Percentiles rank a stretch among this genome's conserved stretches.
Conservation (phyloP, 2,329 filamentous ascomycete genomes). For the Ilyonectria destructans region DNA sequence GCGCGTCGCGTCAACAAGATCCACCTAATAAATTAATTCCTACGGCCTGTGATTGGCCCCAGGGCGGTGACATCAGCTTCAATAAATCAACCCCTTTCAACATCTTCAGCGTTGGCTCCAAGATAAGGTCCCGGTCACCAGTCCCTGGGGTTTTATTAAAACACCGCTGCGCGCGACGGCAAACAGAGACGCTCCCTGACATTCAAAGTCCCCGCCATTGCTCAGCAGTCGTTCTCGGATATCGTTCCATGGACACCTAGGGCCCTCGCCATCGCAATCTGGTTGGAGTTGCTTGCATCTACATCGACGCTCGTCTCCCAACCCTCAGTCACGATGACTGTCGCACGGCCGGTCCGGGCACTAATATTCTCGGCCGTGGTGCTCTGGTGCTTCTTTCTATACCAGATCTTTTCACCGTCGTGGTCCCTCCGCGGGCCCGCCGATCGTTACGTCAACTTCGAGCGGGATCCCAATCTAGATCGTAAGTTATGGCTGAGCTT, state of each 20-base stretch:
- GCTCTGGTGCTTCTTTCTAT: conserved; percentile 85
- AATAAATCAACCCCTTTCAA: conserved; percentile 42
- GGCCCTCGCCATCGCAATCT: conserved; percentile 11
- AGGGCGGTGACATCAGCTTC: conserved; percentile 43
- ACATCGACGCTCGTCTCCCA: conserved; percentile 15
- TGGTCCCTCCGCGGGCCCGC: conserved; percentile 61
- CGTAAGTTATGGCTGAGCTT: conserved; percentile 69
- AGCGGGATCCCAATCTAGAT: conserved; percentile 89
- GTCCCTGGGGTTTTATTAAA: conserved; percentile 6
- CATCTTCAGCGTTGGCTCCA: conserved; percentile 19
- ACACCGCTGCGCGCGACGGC: not conserved
- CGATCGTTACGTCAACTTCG: conserved; percentile 70
- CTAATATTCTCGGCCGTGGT: conserved; percentile 80
- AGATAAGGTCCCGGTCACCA: conserved; percentile 1
- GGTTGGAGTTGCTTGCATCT: conserved; percentile 21
- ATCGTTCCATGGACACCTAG: conserved; percentile 42
- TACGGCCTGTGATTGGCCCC: conserved; percentile 40
- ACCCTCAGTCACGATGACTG: conserved; percentile 74
- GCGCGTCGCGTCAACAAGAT: conserved; percentile 44
- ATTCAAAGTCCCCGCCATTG: not conserved
- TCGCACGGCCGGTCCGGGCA: conserved; percentile 88
- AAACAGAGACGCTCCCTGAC: not conserved
- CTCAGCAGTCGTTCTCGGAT: not conserved
- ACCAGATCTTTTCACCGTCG: conserved; percentile 79
- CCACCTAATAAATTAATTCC: conserved; percentile 30